Conservation (phyloP, 1,284 basidiomycete species). For the Psilocybe mexicana region DNA sequence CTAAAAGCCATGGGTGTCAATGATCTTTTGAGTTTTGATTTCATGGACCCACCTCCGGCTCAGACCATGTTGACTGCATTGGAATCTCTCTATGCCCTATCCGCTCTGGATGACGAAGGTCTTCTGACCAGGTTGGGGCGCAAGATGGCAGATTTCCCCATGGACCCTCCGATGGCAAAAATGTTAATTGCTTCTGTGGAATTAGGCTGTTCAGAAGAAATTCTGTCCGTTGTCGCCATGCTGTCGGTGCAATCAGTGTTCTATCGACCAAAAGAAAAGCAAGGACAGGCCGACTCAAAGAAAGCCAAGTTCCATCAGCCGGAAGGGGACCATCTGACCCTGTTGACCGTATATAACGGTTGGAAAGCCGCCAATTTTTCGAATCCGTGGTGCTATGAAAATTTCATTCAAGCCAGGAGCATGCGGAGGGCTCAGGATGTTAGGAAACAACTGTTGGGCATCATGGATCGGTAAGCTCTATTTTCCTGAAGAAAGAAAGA, state of each 20-base stretch:
- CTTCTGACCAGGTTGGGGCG: slow-evolving; percentile 90
- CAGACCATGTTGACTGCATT: slow-evolving; percentile 95
- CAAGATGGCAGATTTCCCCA: slow-evolving; percentile 99
- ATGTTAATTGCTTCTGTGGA: slow-evolving; percentile 99
- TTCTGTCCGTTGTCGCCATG: slow-evolving; percentile 97
- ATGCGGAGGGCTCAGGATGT: slow-evolving; percentile 99
- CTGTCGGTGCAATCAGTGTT: slow-evolving; percentile 95
- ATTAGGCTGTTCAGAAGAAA: slow-evolving; percentile 95
- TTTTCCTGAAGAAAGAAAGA: neutral
- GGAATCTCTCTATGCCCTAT: slow-evolving; percentile 92
- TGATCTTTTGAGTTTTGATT: slow-evolving; percentile 96
- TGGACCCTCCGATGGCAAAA: slow-evolving; percentile 95
- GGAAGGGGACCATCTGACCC: slow-evolving; percentile 95
- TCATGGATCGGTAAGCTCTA: slow-evolving; percentile 88
- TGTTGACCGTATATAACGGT: slow-evolving; percentile 96
- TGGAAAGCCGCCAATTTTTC: slow-evolving; percentile 97
- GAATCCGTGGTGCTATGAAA: slow-evolving; percentile 96
- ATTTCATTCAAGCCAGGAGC: slow-evolving; percentile 96
- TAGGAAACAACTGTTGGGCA: slow-evolving; percentile 93
- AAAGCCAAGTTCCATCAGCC: slow-evolving; percentile 99
- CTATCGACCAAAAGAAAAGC: slow-evolving; percentile 98
- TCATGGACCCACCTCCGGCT: slow-evolving; percentile 98
- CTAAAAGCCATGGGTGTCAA: slow-evolving; percentile 99
- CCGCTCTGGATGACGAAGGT: slow-evolving; percentile 96
- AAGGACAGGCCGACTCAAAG: slow-evolving; percentile 97